Percentiles rank a stretch among this genome's conserved stretches.
phyloP scores from a whole-genome alignment of 225 moss, liverwort and hornwort genomes.

The Ulota crispa region DNA sequence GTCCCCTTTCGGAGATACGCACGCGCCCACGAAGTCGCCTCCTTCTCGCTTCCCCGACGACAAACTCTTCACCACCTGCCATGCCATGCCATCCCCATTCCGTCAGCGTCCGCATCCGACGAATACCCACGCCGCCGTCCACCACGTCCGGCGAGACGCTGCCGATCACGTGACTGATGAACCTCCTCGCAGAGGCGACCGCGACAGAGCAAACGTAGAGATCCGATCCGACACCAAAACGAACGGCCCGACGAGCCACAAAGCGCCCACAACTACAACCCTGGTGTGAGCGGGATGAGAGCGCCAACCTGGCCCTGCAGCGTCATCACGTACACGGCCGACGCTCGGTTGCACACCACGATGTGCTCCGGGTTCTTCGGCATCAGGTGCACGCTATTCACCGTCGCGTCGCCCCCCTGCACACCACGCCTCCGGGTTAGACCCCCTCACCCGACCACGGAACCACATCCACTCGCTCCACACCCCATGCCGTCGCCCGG shows the following conservation, averaged over 20 bases:
- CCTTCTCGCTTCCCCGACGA: constrained; percentile 99
- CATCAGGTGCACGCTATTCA: constrained; percentile 87
- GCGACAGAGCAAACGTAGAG: too few relatives aligned
- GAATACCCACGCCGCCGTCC: neutral
- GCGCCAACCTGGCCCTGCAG: constrained; percentile 87
- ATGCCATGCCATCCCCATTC: constrained; percentile 27
- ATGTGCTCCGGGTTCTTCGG: constrained; percentile 92
- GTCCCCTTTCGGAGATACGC: constrained; percentile 95
- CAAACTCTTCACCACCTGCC: constrained; percentile 96
- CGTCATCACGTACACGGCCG: constrained; percentile 94
- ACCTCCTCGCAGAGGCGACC: neutral
- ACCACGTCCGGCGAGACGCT: neutral
- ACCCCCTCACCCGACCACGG: neutral
- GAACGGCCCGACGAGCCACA: neutral
- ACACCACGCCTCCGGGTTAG: constrained; percentile 20
- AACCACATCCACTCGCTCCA: neutral
- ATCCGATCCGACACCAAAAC: neutral
- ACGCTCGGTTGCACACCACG: constrained; percentile 91
- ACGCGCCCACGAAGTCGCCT: constrained; percentile 92
- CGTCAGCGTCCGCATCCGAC: neutral
- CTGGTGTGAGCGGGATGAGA: neutral
- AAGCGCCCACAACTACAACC: too few relatives aligned
- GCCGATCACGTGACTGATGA: neutral
- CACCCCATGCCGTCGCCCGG: neutral
- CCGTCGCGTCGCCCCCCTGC: constrained; percentile 89